Base-by-base conservation (phyloP, 208 protist genomes). In the Leishmania guyanensis region DNA sequence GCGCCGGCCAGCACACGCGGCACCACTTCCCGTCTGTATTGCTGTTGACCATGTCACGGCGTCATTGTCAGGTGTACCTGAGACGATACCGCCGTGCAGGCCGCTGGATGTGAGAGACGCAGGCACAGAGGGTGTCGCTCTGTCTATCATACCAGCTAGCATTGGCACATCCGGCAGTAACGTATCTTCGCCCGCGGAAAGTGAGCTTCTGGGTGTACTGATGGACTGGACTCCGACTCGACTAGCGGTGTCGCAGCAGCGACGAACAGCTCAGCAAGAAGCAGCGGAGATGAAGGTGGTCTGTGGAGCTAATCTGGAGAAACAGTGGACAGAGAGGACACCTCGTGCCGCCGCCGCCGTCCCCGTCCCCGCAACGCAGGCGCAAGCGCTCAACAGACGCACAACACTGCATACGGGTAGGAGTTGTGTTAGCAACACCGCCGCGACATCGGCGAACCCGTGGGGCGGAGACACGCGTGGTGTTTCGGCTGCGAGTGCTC, bases 161-260 rank as follows among this genome's bases (percentile, higher is more conserved):
- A 56, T 51, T n/a, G 50, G 46, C 62, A 62, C 56, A 51, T 71
- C 36, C n/a, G 69, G 68, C 50, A 80, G 76, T 70, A 36, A 48
- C 36, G 60, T 39, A 4, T 77, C 81, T 26, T 69, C 81, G 16
- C 36, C 46, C 9, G 81, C 71, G 77, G 58, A 50, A 77, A 81
- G 70, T 46, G 77, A n/a, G 33, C 64, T 78, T 51, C n/a, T 75
- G 62, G 60, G 60, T 50, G 76, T 68, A 2, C 48, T 78, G 22
- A 69, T 22, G 46, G 53, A 68, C n/a, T 81, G 81, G 81, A 80
- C 71, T 26, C 77, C 77, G 39, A 68, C 8, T 14, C 60, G 12
- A 22, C 22, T 36, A 26, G 71, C 56, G 46, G 48, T 16, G 70
- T 46, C 48, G 76, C 58, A 39, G 36, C 29, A 12, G 51, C 43